These are phyloP conservation scores for Agrostemma githago DNA, from an alignment of 148 eudicot genomes.

Conservation along the genomic window DNA sequence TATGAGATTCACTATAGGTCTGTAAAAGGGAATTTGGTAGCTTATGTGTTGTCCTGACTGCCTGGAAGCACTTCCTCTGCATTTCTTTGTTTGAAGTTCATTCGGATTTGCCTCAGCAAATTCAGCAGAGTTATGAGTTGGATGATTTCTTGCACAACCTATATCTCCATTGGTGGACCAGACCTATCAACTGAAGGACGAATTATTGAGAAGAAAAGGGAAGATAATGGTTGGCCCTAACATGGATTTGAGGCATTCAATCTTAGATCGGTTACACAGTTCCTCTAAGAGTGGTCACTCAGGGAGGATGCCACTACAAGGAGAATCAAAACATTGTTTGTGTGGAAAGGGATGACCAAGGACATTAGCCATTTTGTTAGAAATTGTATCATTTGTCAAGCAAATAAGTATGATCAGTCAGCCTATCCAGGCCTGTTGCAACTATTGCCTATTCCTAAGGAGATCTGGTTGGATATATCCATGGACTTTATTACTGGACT, in stretches of 20 bases:
- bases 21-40: background rate
- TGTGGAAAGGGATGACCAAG: too few relatives aligned
- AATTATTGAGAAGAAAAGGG: too few relatives aligned
- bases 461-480: background rate
- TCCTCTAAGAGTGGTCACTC: too few relatives aligned
- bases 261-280: too few relatives aligned
- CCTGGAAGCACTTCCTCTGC: background rate
- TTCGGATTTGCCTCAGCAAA: background rate
- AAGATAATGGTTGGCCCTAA: too few relatives aligned
- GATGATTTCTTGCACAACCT: background rate
- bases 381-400: background rate
- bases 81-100: background rate
- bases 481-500: background rate
- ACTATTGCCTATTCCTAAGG: background rate
- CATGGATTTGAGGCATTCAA: too few relatives aligned
- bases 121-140: background rate
- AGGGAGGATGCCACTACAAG: background rate
- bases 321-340: too few relatives aligned
- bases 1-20: background rate
- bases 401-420: background rate
- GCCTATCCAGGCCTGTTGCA: background rate
- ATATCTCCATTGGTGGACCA: too few relatives aligned
- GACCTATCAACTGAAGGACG: too few relatives aligned
- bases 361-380: too few relatives aligned
- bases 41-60: background rate